Evolutionary conservation across 495 filamentous ascomycete genomes (phyloP), one percentile per base, ranked within the genome.

Genomic region (Halenospora varia): DNA sequence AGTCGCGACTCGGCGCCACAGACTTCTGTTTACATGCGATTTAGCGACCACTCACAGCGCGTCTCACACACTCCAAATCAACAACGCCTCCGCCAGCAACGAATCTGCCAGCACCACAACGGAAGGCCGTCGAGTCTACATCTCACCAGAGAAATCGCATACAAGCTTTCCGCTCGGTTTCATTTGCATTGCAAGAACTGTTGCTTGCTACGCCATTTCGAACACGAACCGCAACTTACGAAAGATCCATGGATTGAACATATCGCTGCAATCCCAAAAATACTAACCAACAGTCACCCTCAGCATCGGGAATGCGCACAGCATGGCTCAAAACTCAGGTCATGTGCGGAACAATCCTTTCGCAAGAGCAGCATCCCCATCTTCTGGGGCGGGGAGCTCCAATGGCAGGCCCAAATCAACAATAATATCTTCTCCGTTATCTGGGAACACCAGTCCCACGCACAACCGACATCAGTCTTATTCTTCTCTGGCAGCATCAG

Each of bases 271-370:
- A 4, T 35, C 18, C 23, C 18, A n/a, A 46, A n/a, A n/a, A 19
- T 50, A 25, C 51, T 47, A 26, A 25, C 19, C 26, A n/a, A 42
- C 47, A 42, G 18, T 47, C 23, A 29, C 4, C 51, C 44, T 18
- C 57, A 35, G 23, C 45, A 39, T 19, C 11, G 24, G 18, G 11
- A 48, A 44, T 56, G 51, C 60, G 13, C 39, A 53, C 48, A 52
- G n/a, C 41, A 66, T 66, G 64, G 57, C 64, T 13, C 62, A 57
- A 17, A 62, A 60, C 52, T 25, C 56, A 45, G 15, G 51, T 17
- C 65, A 64, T 42, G 63, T 57, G 22, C 58, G 90, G 61, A 88
- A 84, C 66, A 92, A 87, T 75, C 88, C 88, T 3, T 95, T 96
- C 68, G 72, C 82, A 77, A 71, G 84, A 62, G 77, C 89, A 2